phyloP scores from a whole-genome alignment of 2,329 filamentous ascomycete genomes.

The Alternaria novae-zelandiae region DNA sequence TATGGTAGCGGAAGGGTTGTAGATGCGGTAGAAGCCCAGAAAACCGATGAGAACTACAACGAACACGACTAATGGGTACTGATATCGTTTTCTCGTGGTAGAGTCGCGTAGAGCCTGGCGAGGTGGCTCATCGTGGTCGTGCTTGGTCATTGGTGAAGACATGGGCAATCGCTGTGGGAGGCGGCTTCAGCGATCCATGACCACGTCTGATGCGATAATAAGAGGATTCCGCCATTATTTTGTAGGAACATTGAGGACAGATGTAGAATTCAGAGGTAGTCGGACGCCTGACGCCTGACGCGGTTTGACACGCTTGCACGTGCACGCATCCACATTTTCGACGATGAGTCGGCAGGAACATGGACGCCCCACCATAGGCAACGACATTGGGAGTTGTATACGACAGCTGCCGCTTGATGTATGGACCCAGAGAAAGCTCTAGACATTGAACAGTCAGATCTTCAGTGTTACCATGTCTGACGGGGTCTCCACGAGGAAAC shows the following conservation, averaged over 20 bases:
- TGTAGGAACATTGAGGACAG: background rate
- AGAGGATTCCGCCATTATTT: background rate
- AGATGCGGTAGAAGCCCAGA: conserved; percentile 3
- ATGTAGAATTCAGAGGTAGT: background rate
- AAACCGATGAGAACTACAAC: conserved; percentile 9
- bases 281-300: background rate
- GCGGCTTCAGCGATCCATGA: background rate
- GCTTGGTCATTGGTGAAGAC: background rate
- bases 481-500: conserved; percentile 7
- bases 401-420: background rate
- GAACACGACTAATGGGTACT: conserved; percentile 14
- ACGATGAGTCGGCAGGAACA: background rate
- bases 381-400: background rate
- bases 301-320: conserved; percentile 18
- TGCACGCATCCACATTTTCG: conserved; percentile 14
- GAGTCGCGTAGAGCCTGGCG: background rate
- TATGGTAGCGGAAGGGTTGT: background rate
- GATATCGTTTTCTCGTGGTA: conserved; percentile 9
- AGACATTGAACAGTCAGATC: background rate
- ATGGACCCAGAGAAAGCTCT: background rate
- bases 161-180: background rate
- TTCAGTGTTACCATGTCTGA: conserved; percentile 13
- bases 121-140: background rate
- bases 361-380: conserved; percentile 10
- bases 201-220: background rate